Evolutionary conservation across 2,329 filamentous ascomycete species (phyloP).

Genomic region (Fusarium chaquense): DNA sequence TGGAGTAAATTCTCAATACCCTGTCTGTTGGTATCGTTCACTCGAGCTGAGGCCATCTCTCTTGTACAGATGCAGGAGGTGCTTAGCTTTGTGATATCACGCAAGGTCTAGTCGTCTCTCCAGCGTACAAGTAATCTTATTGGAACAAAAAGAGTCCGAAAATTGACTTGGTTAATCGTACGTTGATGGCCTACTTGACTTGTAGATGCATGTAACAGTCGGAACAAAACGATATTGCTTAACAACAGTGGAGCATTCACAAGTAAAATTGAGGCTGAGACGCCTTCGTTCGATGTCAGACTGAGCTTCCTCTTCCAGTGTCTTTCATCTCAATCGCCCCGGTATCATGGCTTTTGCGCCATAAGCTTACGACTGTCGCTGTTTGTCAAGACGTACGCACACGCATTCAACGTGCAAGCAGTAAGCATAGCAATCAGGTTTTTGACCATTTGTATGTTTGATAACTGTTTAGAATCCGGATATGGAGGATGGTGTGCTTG

Average conservation of each 20-base stretch:
- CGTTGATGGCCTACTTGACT: not conserved
- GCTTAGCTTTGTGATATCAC: not conserved
- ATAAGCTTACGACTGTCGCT: not conserved
- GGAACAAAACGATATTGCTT: not conserved
- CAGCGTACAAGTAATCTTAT: too few relatives aligned
- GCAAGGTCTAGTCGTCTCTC: not conserved
- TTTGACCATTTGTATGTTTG: not conserved
- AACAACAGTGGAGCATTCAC: not conserved
- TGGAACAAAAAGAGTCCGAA: too few relatives aligned
- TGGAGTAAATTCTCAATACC: not conserved
- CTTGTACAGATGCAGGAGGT: conserved; percentile 6
- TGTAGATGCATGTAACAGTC: not conserved
- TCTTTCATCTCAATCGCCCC: not conserved
- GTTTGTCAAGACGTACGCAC: not conserved
- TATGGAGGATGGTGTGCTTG: too few relatives aligned
- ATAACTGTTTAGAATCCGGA: not conserved
- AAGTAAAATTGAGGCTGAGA: not conserved
- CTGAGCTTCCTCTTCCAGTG: conserved; percentile 1
- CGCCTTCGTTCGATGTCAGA: not conserved
- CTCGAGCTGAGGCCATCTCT: conserved; percentile 7
- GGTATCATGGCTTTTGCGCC: not conserved
- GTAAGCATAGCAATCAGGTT: not conserved
- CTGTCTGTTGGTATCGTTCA: conserved; percentile 1
- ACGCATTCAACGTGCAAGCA: not conserved
- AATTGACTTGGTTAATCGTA: not conserved